phyloP scores from a whole-genome alignment of 768 basidiomycete genomes.

The Trametes maxima region DNA sequence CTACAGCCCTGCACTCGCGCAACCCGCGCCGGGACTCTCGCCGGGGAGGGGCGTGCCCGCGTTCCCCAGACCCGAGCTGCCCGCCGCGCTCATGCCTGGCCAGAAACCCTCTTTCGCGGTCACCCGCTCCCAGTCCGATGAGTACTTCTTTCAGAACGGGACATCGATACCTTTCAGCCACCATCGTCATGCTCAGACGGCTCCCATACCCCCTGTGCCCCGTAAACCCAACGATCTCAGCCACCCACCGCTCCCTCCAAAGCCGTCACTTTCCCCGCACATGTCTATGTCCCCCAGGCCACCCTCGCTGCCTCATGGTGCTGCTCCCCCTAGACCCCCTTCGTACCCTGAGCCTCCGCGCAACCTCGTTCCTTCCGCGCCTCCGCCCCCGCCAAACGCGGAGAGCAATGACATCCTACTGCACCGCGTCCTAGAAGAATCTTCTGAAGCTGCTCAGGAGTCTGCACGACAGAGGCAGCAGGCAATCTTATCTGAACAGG shows the following conservation, averaged over 20 bases:
- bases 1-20: slow-evolving; percentile 22
- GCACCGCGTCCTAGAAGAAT: slow-evolving; percentile 25
- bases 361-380: slow-evolving; percentile 2
- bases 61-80: slow-evolving; percentile 15
- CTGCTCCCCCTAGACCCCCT: neutral
- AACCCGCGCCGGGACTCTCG: slow-evolving; percentile 1
- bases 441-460: slow-evolving; percentile 25
- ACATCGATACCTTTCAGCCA: neutral
- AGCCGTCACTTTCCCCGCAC: slow-evolving; percentile 17
- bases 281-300: neutral
- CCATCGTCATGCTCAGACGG: slow-evolving; percentile 19
- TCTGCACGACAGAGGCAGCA: slow-evolving; percentile 11
- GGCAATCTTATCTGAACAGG: slow-evolving; percentile 49
- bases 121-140: slow-evolving; percentile 17
- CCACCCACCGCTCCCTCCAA: slow-evolving; percentile 30
- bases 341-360: neutral
- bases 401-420: slow-evolving; percentile 18
- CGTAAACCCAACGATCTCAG: slow-evolving; percentile 23
- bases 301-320: neutral
- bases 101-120: slow-evolving; percentile 5
- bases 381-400: slow-evolving; percentile 1
- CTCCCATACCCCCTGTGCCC: slow-evolving; percentile 27
- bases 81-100: slow-evolving; percentile 17
- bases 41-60: slow-evolving; percentile 1
- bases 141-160: slow-evolving; percentile 21